Conservation (phyloP, 2,329 filamentous ascomycete genomes). For the Monilinia vaccinii-corymbosi region DNA sequence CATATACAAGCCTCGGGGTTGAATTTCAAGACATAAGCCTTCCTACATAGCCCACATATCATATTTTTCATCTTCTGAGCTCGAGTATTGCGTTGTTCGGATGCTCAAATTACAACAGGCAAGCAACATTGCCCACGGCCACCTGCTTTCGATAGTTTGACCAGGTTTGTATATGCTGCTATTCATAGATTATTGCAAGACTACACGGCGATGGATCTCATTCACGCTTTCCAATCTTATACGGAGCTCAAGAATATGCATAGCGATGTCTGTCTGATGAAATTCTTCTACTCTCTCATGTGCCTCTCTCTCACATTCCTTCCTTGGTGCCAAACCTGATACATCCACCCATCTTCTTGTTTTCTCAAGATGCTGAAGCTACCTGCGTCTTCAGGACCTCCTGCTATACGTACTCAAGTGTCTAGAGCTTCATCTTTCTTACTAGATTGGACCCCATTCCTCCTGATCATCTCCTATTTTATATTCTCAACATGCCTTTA, state of each 20-base stretch:
- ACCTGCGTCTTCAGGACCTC: background rate
- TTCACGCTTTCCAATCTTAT: background rate
- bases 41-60: background rate
- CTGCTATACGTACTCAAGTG: background rate
- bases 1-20: background rate
- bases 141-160: slow-evolving; percentile 7
- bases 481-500: slow-evolving; percentile 35
- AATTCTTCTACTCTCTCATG: background rate
- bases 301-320: background rate
- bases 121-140: background rate
- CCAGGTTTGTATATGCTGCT: background rate
- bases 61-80: background rate
- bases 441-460: slow-evolving; percentile 34
- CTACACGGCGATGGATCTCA: background rate
- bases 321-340: background rate
- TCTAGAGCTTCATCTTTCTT: slow-evolving; percentile 8
- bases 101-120: background rate
- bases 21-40: background rate
- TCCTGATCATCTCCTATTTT: slow-evolving; percentile 34
- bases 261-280: background rate
- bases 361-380: background rate
- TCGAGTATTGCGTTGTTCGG: background rate
- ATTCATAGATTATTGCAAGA: background rate
- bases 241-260: background rate
- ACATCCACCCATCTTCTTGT: background rate